Evolutionary conservation across 2,329 filamentous ascomycete genomes (phyloP).

Genomic region (Hypoxylon sp.): DNA sequence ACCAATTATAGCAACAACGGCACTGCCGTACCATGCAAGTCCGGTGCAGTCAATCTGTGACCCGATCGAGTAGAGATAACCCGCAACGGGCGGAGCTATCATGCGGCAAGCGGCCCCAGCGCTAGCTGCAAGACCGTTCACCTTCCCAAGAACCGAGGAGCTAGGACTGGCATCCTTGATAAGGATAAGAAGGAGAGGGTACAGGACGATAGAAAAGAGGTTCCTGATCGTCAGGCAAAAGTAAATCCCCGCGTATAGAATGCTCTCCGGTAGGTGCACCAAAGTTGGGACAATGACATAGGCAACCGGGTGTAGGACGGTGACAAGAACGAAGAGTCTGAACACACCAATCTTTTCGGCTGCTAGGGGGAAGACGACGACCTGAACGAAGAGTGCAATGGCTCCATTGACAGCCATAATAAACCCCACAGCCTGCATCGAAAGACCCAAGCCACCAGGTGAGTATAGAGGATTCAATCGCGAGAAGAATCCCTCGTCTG

Average conservation of each 20-base stretch:
- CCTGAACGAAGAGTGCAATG: conserved; percentile 72
- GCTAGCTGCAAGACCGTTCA: conserved; percentile 77
- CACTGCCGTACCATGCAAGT: conserved; percentile 75
- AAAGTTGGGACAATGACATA: conserved; percentile 73
- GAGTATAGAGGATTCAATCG: conserved; percentile 66
- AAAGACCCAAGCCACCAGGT: conserved; percentile 74
- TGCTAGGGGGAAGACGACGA: conserved; percentile 72
- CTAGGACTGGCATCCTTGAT: conserved; percentile 76
- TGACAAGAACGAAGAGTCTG: conserved; percentile 70
- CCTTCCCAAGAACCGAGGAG: conserved; percentile 70
- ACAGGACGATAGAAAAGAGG: conserved; percentile 73
- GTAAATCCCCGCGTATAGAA: conserved; percentile 72
- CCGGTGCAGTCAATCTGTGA: conserved; percentile 71
- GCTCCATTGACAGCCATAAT: conserved; percentile 72
- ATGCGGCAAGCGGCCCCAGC: conserved; percentile 77
- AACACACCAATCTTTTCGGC: conserved; percentile 72
- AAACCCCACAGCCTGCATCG: conserved; percentile 73
- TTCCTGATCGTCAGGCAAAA: conserved; percentile 70
- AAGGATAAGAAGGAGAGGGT: conserved; percentile 75
- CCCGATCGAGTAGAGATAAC: conserved; percentile 74
- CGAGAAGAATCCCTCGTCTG: conserved; percentile 49
- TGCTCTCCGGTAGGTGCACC: conserved; percentile 66
- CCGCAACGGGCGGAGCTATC: conserved; percentile 74
- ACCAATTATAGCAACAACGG: conserved; percentile 69
- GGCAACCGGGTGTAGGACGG: conserved; percentile 72